Evolutionary conservation across 148 eudicot species (phyloP).

Genomic region (Rhododendron williamsianum): DNA sequence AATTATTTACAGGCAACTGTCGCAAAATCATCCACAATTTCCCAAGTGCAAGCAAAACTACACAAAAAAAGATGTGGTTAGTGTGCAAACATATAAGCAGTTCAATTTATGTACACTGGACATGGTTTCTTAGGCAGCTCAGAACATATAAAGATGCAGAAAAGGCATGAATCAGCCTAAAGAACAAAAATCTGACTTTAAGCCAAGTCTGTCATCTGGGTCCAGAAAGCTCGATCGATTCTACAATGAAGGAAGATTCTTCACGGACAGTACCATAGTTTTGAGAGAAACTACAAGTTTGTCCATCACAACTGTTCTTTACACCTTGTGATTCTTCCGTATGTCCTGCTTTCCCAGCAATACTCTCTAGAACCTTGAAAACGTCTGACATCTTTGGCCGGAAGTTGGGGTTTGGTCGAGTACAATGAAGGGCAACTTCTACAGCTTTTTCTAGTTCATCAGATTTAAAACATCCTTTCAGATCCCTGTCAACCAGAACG

Average conservation of each 20-base stretch:
- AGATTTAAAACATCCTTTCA: constrained; percentile 40
- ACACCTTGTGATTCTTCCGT: constrained; percentile 40
- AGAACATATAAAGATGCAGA: background rate
- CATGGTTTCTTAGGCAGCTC: background rate
- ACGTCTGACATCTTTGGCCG: constrained; percentile 85
- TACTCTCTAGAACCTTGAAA: constrained; percentile 55
- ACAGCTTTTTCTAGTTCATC: constrained; percentile 61
- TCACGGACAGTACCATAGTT: constrained; percentile 35
- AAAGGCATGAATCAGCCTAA: background rate
- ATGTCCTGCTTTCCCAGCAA: constrained; percentile 28
- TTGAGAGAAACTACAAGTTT: constrained; percentile 40
- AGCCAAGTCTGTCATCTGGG: constrained; percentile 45
- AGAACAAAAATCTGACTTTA: background rate
- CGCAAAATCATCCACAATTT: background rate
- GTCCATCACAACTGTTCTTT: constrained; percentile 20
- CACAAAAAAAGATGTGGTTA: background rate
- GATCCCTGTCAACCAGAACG: constrained; percentile 67
- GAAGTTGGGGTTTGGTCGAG: constrained; percentile 56
- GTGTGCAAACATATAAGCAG: background rate
- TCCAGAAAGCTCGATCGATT: constrained; percentile 86
- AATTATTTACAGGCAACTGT: background rate
- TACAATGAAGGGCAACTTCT: constrained; percentile 57
- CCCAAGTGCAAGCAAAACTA: background rate
- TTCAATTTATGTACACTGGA: background rate
- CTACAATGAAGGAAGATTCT: constrained; percentile 68